phyloP scores from a whole-genome alignment of 176 grass and related monocot species.

The Puya raimondii region DNA sequence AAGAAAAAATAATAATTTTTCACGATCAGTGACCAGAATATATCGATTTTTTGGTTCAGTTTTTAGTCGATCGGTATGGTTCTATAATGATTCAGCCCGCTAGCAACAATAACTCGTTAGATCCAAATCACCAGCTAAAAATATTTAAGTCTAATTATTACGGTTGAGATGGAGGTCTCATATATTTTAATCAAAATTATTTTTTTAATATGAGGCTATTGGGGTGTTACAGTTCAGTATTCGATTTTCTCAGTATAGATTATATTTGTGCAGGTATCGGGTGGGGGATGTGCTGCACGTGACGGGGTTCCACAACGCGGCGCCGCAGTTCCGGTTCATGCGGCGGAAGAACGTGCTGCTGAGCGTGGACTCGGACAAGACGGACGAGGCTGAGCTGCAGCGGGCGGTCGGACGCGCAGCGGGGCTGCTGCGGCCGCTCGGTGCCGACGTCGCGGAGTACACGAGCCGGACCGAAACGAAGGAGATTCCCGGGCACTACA shows the following conservation, averaged over 20 bases:
- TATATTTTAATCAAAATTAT: too few species aligned
- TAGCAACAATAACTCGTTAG: too few species aligned
- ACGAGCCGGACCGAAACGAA: slow-evolving; percentile 65
- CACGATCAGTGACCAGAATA: neutral
- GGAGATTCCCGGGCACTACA: slow-evolving; percentile 91
- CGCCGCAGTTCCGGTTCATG: slow-evolving; percentile 78
- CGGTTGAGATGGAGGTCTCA: too few species aligned
- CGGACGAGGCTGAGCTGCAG: slow-evolving; percentile 85
- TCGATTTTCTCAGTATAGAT: too few species aligned
- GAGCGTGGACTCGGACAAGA: slow-evolving; percentile 95
- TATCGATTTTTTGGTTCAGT: neutral
- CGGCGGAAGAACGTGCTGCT: slow-evolving; percentile 84
- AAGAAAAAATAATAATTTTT: too few species aligned
- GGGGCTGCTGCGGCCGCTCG: slow-evolving; percentile 36
- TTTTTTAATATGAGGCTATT: too few species aligned
- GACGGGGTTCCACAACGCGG: slow-evolving; percentile 73
- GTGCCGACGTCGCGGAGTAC: slow-evolving; percentile 67
- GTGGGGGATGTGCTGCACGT: slow-evolving; percentile 76
- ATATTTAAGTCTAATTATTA: too few species aligned
- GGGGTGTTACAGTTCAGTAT: too few species aligned
- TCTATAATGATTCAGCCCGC: too few species aligned
- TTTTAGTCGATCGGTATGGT: too few species aligned
- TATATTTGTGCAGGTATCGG: neutral
- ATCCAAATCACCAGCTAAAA: too few species aligned
- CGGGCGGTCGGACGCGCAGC: slow-evolving; percentile 62